A percentile compares a stretch with the other conserved stretches of the same genome.
Evolutionary conservation across 2,329 filamentous ascomycete species (phyloP).

Genomic region (Arthrobotrys pseudoclavata): DNA sequence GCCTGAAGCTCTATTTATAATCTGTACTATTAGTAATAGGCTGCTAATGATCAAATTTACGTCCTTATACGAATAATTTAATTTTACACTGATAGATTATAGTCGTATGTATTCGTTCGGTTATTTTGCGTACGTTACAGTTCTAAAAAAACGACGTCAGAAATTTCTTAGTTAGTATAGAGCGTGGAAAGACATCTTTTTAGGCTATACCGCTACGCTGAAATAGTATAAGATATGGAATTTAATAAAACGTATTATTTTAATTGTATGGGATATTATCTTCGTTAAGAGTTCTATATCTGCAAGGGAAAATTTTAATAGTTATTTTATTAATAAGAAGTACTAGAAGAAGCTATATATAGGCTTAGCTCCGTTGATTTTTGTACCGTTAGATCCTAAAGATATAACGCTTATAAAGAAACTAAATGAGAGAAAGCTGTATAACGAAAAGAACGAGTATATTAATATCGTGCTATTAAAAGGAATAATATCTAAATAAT

Average conservation of each 20-base stretch:
- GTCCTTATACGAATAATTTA: background rate
- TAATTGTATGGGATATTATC: constrained; percentile 9
- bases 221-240: constrained; percentile 19
- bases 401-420: background rate
- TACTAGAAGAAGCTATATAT: background rate
- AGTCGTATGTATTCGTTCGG: background rate
- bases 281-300: constrained; percentile 5
- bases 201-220: background rate
- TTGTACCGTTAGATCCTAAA: background rate
- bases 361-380: background rate
- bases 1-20: too few species aligned
- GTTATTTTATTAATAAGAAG: background rate
- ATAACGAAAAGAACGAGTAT: background rate
- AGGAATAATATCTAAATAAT: background rate
- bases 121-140: constrained; percentile 6
- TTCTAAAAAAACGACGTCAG: background rate
- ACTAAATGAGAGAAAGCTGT: background rate
- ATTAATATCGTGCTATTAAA: background rate
- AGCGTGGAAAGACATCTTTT: background rate
- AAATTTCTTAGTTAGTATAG: constrained; percentile 1
- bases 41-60: too few species aligned
- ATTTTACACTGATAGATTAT: background rate
- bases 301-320: constrained; percentile 11
- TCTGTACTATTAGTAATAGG: too few species aligned
- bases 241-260: background rate